A percentile compares a stretch with the other conserved stretches of the same genome.
Evolutionary conservation across 345 rosid species (phyloP).

Genomic region (Rhizophora apiculata): DNA sequence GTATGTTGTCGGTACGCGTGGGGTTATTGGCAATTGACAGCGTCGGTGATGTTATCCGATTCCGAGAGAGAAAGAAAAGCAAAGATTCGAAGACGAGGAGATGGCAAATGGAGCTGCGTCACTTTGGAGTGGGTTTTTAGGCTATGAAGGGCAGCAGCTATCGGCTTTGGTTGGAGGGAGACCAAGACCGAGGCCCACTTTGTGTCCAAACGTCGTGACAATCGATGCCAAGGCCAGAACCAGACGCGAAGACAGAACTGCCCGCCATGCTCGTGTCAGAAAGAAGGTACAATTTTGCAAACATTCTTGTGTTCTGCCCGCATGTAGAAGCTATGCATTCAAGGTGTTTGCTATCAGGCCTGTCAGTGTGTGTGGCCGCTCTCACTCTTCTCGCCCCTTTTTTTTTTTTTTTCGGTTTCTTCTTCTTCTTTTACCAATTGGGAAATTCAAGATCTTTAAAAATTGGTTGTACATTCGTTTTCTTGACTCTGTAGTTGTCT

Average conservation of each 20-base stretch:
- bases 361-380: no score
- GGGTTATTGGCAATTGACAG: no score
- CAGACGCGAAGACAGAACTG: slow-evolving; percentile 64
- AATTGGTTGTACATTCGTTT: no score
- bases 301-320: neutral
- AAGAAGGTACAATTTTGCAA: slow-evolving; percentile 57
- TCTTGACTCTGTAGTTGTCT: no score
- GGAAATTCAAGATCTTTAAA: no score
- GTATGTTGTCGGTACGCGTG: no score
- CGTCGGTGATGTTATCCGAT: no score
- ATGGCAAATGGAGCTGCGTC: slow-evolving; percentile 18
- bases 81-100: neutral
- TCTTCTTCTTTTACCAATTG: no score
- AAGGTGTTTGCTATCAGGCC: no score
- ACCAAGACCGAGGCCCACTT: slow-evolving; percentile 7
- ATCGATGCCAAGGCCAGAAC: slow-evolving; percentile 67
- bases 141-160: slow-evolving; percentile 16
- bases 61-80: no score
- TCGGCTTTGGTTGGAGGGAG: slow-evolving; percentile 22
- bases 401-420: no score
- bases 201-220: neutral
- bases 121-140: slow-evolving; percentile 17
- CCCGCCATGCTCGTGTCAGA: slow-evolving; percentile 86
- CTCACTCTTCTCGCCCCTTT: no score
- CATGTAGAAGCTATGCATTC: neutral